Conservation (phyloP, 1,284 basidiomycete genomes). For the Sutorius eximius region DNA sequence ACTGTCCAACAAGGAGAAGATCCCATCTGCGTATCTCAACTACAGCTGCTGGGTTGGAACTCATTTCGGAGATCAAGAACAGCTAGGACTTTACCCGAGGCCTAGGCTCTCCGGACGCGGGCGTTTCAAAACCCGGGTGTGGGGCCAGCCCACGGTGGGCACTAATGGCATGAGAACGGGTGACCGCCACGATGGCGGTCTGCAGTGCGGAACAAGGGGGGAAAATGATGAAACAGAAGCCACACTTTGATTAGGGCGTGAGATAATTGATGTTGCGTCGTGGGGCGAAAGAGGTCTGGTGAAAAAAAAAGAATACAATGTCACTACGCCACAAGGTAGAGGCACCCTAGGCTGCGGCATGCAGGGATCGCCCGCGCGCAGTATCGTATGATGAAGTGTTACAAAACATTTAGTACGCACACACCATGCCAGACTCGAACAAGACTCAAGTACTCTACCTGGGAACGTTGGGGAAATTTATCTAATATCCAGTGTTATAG, state of each 20-base stretch:
- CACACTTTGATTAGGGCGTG: background rate
- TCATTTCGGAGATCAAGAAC: conserved; percentile 2
- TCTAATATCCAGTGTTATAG: no score
- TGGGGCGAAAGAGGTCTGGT: background rate
- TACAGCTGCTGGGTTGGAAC: conserved; percentile 1
- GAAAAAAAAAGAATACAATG: background rate
- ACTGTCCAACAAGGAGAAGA: background rate
- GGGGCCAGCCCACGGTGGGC: background rate
- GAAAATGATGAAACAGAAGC: conserved; percentile 3
- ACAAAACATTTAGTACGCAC: background rate
- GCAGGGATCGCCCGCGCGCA: background rate
- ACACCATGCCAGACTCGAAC: no score
- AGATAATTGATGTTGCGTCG: background rate
- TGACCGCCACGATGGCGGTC: background rate
- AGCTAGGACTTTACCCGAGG: background rate
- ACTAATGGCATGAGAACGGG: background rate
- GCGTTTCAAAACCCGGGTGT: background rate
- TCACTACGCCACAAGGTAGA: background rate
- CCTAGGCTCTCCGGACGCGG: background rate
- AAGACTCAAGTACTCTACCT: no score
- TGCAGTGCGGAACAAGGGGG: background rate
- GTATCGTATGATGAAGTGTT: background rate
- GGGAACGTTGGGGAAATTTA: no score
- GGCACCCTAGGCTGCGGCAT: background rate
- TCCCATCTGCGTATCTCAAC: background rate